Percentiles rank a stretch among this genome's conserved stretches.
Evolutionary conservation across 192 early-diverging fungal species (phyloP).

Genomic region (Mortierella antarctica): DNA sequence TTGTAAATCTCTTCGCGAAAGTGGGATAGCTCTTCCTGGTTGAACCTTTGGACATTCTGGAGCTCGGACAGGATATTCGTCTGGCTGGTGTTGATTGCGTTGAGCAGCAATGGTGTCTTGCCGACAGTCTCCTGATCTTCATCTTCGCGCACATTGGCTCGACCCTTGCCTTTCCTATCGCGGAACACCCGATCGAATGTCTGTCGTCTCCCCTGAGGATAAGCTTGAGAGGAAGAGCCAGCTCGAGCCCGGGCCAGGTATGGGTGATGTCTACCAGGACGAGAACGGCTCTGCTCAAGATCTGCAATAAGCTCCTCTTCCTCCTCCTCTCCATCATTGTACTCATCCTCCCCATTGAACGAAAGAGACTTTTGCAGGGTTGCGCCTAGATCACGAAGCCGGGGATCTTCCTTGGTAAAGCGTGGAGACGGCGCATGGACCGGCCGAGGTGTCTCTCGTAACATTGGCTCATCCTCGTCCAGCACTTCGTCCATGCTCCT

Average conservation of each 20-base stretch:
- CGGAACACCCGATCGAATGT: constrained; percentile 21
- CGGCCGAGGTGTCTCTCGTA: constrained; percentile 18
- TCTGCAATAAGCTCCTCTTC: not conserved
- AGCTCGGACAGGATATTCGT: constrained; percentile 49
- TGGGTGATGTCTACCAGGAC: constrained; percentile 29
- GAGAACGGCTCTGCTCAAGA: not conserved
- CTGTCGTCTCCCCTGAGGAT: constrained; percentile 10
- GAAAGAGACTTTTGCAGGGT: constrained; percentile 46
- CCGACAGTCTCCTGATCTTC: constrained; percentile 19
- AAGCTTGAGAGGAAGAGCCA: constrained; percentile 10
- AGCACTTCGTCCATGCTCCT: constrained; percentile 33
- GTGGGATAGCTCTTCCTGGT: constrained; percentile 28
- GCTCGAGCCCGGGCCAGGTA: constrained; percentile 17
- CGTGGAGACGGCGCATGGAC: constrained; percentile 10
- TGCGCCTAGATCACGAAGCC: constrained; percentile 34
- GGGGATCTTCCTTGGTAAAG: constrained; percentile 26
- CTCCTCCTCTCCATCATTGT: constrained; percentile 15
- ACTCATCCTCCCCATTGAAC: constrained; percentile 46
- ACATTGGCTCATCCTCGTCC: constrained; percentile 33
- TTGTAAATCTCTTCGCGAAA: constrained; percentile 42
- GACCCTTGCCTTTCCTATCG: constrained; percentile 42
- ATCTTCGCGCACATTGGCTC: constrained; percentile 18
- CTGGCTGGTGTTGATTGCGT: constrained; percentile 48
- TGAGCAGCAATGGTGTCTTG: constrained; percentile 39
- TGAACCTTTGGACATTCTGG: constrained; percentile 19